A percentile compares a stretch with the other conserved stretches of the same genome.
phyloP scores from a whole-genome alignment of 1,139 yeast species.

The Yamadazyma conglobata region DNA sequence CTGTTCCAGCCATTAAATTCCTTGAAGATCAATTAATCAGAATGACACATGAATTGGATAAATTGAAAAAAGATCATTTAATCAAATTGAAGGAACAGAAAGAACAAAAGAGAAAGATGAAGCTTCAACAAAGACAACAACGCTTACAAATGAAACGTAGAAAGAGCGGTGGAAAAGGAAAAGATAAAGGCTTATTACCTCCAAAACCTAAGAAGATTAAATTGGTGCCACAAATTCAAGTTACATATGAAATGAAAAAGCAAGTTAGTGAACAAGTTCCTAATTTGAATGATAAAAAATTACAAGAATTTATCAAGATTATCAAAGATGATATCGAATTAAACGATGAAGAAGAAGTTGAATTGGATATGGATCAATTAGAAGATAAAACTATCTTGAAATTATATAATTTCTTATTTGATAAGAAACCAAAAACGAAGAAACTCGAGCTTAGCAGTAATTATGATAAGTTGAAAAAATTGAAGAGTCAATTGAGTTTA shows the following conservation, averaged over 20 bases:
- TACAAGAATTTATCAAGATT: conserved; percentile 79
- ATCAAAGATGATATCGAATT: conserved; percentile 83
- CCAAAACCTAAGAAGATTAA: conserved; percentile 14
- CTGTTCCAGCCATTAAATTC: conserved; percentile 81
- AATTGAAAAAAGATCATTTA: conserved; percentile 65
- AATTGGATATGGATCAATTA: conserved; percentile 90
- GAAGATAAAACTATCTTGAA: conserved; percentile 82
- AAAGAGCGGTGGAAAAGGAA: conserved; percentile 6
- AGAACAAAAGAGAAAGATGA: conserved; percentile 46
- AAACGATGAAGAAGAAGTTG: conserved; percentile 77
- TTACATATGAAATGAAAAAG: conserved; percentile 95
- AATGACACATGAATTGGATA: conserved; percentile 82
- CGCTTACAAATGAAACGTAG: conserved; percentile 24
- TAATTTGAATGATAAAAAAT: conserved; percentile 71
- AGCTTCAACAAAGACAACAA: conserved; percentile 34
- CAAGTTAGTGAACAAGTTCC: conserved; percentile 86
- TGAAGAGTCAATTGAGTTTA: conserved; percentile 78
- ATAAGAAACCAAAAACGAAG: conserved; percentile 51
- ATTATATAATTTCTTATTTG: conserved; percentile 75
- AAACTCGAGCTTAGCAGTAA: conserved; percentile 52
- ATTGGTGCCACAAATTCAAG: conserved; percentile 27
- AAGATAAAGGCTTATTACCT: conserved; percentile 1
- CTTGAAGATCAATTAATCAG: conserved; percentile 81
- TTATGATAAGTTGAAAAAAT: conserved; percentile 75
- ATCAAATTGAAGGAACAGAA: conserved; percentile 55